Conservation (phyloP, 208 protist species). For the Acanthamoeba divionensis region DNA sequence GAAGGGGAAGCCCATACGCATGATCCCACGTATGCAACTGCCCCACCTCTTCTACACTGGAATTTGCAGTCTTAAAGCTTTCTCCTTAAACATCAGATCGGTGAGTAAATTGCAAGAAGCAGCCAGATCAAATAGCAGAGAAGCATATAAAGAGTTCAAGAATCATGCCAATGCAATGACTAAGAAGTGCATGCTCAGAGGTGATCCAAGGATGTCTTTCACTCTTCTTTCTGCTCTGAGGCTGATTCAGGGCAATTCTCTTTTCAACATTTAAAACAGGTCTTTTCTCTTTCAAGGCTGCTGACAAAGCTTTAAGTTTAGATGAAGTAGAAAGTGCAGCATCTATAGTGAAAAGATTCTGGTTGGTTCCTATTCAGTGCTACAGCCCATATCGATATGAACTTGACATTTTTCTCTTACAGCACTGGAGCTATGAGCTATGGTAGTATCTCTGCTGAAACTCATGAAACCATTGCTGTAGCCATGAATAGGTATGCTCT, state of each 20-base stretch:
- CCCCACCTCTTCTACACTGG: background rate
- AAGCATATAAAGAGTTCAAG: constrained; percentile 64
- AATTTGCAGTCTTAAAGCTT: no score
- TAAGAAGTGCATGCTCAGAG: constrained; percentile 65
- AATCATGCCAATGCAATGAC: constrained; percentile 48
- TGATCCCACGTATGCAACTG: constrained; percentile 54
- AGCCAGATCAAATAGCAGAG: constrained; percentile 67
- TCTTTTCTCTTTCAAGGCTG: no score
- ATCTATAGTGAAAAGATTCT: constrained; percentile 79
- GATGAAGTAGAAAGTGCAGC: constrained; percentile 77
- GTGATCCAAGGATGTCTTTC: no score
- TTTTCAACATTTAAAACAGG: no score
- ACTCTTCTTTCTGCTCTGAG: constrained; percentile 66
- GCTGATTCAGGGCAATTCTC: no score
- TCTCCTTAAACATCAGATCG: background rate
- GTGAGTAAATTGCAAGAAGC: constrained; percentile 76
- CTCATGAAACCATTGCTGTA: constrained; percentile 81
- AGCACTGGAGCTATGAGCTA: constrained; percentile 85
- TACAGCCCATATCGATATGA: no score
- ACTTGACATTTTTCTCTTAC: no score
- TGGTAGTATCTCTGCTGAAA: constrained; percentile 81
- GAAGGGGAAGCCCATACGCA: constrained; percentile 74
- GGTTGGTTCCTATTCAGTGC: no score
- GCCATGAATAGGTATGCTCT: constrained; percentile 87
- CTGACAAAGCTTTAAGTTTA: no score